These are phyloP conservation scores for Ogataea dorogensis DNA, from an alignment of 805 yeast genomes.

Conservation along the genomic window DNA sequence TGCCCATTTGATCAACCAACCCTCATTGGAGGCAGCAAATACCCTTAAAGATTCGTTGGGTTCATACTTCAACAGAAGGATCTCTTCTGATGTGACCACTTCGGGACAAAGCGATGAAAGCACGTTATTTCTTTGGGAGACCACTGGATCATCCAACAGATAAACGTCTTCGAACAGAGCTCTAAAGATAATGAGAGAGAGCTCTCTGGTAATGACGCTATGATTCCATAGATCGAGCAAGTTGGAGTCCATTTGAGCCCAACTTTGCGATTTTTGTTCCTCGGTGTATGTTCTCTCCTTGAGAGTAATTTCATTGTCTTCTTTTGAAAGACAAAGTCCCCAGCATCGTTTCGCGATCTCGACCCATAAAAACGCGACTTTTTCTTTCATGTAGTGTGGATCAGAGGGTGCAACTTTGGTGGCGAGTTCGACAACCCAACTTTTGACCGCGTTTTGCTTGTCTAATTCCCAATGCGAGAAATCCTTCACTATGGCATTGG, in stretches of 20 bases:
- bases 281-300: conserved; percentile 33
- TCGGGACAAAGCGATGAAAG: conserved; percentile 82
- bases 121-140: conserved; percentile 72
- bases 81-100: conserved; percentile 68
- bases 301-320: conserved; percentile 21
- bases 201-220: conserved; percentile 64
- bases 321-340: conserved; percentile 64
- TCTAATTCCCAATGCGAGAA: conserved; percentile 55
- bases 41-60: conserved; percentile 58
- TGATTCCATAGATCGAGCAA: conserved; percentile 72
- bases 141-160: conserved; percentile 86
- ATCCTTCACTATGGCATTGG: conserved; percentile 60
- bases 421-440: conserved; percentile 83
- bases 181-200: conserved; percentile 73
- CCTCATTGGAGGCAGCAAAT: conserved; percentile 70
- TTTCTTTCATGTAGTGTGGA: conserved; percentile 88
- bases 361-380: conserved; percentile 88
- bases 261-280: conserved; percentile 60
- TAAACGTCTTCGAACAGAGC: conserved; percentile 92
- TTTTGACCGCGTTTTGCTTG: conserved; percentile 65
- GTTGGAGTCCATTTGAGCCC: conserved; percentile 85
- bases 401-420: conserved; percentile 57
- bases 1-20: conserved; percentile 88
- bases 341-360: conserved; percentile 86
- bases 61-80: conserved; percentile 63